Base-by-base conservation (phyloP, 1,139 yeast species). In the Magnusiomyces suaveolens region DNA sequence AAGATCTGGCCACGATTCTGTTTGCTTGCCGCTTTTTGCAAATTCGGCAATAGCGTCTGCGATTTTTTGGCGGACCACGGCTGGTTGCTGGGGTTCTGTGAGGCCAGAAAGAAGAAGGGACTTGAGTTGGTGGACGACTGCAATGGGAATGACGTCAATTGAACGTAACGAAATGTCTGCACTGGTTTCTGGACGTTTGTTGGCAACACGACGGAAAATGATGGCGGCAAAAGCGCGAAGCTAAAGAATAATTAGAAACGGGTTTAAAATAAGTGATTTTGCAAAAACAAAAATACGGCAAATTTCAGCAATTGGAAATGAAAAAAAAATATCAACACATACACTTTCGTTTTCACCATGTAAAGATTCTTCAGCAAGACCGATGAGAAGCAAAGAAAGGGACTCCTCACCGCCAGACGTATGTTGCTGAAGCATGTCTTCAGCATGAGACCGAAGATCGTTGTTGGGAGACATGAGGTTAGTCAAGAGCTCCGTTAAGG, bases 11-110 rank as follows among this genome's bases (percentile, higher is more conserved):
- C 97, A 90, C n/a, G 75, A 69, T 10, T 10, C 29, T 3, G 43
- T 2, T 14, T 33, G 20, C 20, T 21, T 33, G 61, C 64, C 58
- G 43, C 64, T 59, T 48, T 68, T 65, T 6, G 96, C 95, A 46
- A 92, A 81, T 69, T 90, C 97, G 1, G 97, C 87, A 56, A 92
- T 85, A 2, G 96, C 95, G 72, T 92, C 98, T 2, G 96, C 83
- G 54, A 92, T 75, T 67, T 92, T 92, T 69, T 90, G 97, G 67
- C 97, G 83, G 41, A 89, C 90, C 59, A 78, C 80, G 58, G 80
- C 80, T 23, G 85, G 74, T 66, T 83, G 85, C 56, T 77, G 83
- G 2, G 82, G 67, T 3, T 79, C 68, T 8, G 29, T 33, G 62
- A 92, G 87, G 16, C 97, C 97, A 54, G 78, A 77, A 61, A 90